Conservation (phyloP, 129 eudicot genomes). For the sunflower (Helianthus annuus) region DNA sequence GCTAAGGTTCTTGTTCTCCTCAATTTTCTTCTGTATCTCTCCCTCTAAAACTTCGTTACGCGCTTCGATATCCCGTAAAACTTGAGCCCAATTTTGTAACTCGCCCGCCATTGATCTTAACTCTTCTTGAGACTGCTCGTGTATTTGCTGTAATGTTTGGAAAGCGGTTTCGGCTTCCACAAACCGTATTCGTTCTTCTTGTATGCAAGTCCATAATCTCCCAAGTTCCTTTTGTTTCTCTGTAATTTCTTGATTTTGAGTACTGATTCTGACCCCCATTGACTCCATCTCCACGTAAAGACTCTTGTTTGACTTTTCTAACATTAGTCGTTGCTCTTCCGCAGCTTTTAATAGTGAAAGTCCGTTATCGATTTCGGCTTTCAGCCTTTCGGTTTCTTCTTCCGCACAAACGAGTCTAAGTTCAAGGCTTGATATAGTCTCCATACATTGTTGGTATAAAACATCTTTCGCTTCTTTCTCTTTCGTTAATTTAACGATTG, state of each 20-base stretch:
- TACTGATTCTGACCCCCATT: conserved; percentile 38
- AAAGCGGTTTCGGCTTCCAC: conserved; percentile 84
- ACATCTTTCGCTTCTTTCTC: conserved; percentile 65
- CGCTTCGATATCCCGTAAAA: conserved; percentile 46
- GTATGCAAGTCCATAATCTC: conserved; percentile 72
- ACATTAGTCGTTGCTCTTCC: conserved; percentile 54
- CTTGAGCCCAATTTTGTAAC: conserved; percentile 51
- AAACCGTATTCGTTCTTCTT: conserved; percentile 77
- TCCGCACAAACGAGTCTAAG: conserved; percentile 18
- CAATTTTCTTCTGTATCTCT: conserved; percentile 52
- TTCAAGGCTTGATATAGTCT: conserved; percentile 11
- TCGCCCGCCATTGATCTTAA: conserved; percentile 58
- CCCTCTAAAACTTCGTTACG: conserved; percentile 45
- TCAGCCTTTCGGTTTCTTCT: conserved; percentile 57
- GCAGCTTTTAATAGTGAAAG: conserved; percentile 50
- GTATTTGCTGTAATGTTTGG: conserved; percentile 66
- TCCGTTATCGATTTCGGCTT: conserved; percentile 52
- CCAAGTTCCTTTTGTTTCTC: conserved; percentile 85
- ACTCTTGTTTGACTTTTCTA: conserved; percentile 61
- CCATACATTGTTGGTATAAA: conserved; percentile 47
- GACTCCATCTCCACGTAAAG: conserved; percentile 40
- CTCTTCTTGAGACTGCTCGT: conserved; percentile 78
- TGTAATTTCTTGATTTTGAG: conserved; percentile 62
- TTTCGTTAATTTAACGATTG: conserved; percentile 39
- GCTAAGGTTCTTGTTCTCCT: conserved; percentile 55